A percentile compares a stretch with the other conserved stretches of the same genome.
Conservation (phyloP, 2,329 filamentous ascomycete species). For the Apiospora pterosperma region DNA sequence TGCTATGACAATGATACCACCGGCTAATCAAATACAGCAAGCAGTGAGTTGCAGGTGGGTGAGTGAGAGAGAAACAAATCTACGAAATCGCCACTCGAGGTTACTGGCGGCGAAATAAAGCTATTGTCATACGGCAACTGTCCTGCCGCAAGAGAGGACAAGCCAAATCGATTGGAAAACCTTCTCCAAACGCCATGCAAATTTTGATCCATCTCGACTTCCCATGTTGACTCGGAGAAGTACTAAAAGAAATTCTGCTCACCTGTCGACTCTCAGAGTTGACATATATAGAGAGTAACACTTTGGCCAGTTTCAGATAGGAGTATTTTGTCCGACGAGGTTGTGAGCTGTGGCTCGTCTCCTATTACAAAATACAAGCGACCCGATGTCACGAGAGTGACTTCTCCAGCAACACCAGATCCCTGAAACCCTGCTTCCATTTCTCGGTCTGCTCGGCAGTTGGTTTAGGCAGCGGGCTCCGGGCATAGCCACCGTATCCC, state of each 20-base stretch:
- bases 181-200: background rate
- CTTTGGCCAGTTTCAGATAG: background rate
- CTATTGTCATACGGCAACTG: background rate
- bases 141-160: background rate
- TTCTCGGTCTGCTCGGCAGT: constrained; percentile 42
- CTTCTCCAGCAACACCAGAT: constrained; percentile 50
- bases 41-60: background rate
- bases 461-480: constrained; percentile 49
- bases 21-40: background rate
- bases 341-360: background rate
- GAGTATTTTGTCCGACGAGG: background rate
- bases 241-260: background rate
- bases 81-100: background rate
- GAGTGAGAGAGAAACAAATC: background rate
- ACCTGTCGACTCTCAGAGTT: background rate
- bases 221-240: background rate
- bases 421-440: constrained; percentile 56
- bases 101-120: background rate
- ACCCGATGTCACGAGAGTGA: constrained; percentile 30
- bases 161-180: background rate
- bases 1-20: background rate
- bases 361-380: constrained; percentile 5
- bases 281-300: background rate
- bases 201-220: background rate
- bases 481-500: constrained; percentile 61